Conservation (phyloP, 305 asterid species). For the Stenogyne calaminthoides region DNA sequence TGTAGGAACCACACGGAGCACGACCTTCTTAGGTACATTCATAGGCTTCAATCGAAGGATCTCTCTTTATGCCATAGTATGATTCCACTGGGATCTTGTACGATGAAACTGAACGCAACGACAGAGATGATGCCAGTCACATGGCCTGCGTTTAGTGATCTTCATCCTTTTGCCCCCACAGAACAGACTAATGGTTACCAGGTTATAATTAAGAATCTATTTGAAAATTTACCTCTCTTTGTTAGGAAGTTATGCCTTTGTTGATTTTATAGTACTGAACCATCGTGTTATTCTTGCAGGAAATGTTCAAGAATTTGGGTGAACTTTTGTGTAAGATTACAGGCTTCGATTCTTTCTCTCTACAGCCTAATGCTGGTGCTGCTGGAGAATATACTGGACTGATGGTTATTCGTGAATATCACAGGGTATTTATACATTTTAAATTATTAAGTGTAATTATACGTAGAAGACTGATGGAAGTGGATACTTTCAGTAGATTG, state of each 20-base stretch:
- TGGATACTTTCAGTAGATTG: background rate
- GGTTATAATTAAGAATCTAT: conserved; percentile 42
- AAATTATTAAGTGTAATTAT: background rate
- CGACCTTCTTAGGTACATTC: conserved; percentile 76
- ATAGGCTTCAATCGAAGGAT: conserved; percentile 76
- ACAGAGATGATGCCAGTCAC: conserved; percentile 98
- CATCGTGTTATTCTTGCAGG: conserved; percentile 49
- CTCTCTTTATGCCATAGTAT: conserved; percentile 93
- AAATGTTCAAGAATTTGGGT: conserved; percentile 96
- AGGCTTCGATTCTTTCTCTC: conserved; percentile 95
- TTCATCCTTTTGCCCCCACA: conserved; percentile 95
- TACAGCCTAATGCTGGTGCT: conserved; percentile 99
- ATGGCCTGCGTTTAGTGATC: conserved; percentile 78
- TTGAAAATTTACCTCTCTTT: too few species aligned
- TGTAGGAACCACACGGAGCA: conserved; percentile 94
- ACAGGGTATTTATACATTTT: conserved; percentile 54
- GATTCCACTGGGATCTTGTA: conserved; percentile 98
- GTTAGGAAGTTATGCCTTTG: background rate
- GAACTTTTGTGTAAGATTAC: conserved; percentile 84
- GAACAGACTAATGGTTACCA: conserved; percentile 91
- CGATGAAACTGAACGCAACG: conserved; percentile 94
- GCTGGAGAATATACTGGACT: conserved; percentile 98
- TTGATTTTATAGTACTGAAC: conserved; percentile 22
- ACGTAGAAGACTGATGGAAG: background rate
- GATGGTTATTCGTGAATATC: conserved; percentile 99